phyloP scores from a whole-genome alignment of 306 rosid species.

The Quercus aquifolioides region DNA sequence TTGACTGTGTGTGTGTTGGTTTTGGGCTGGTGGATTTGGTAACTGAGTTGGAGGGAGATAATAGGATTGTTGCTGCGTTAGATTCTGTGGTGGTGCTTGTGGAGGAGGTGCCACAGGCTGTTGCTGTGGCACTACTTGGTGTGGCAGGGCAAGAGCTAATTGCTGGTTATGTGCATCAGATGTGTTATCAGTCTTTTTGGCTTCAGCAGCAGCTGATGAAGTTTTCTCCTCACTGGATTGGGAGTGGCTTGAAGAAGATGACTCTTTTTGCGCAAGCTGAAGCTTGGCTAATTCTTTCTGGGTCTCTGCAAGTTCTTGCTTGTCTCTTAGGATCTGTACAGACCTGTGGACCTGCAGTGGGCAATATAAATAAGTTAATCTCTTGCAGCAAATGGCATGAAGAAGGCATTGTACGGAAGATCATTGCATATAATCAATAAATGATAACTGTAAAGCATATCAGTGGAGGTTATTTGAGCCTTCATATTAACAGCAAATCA shows the following conservation, averaged over 20 bases:
- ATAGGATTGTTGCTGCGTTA: slow-evolving; percentile 63
- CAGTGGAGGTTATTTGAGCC: not conserved
- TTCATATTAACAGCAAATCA: not conserved
- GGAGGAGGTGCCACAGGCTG: slow-evolving; percentile 46
- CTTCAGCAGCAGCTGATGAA: slow-evolving; percentile 51
- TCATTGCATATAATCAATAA: not conserved
- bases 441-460: not conserved
- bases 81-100: slow-evolving; percentile 58
- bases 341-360: slow-evolving; percentile 87
- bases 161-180: slow-evolving; percentile 75
- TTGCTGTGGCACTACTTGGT: slow-evolving; percentile 62
- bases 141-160: slow-evolving; percentile 87
- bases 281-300: slow-evolving; percentile 95
- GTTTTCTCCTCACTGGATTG: slow-evolving; percentile 78
- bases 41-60: slow-evolving; percentile 61
- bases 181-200: slow-evolving; percentile 55
- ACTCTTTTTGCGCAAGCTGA: slow-evolving; percentile 82
- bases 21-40: slow-evolving; percentile 46
- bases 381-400: not conserved
- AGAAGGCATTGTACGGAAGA: not conserved
- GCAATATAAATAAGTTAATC: not conserved
- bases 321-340: slow-evolving; percentile 92
- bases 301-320: slow-evolving; percentile 92
- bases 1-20: slow-evolving; percentile 66
- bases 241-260: slow-evolving; percentile 66